These are phyloP conservation scores for Canavalia gladiata DNA, from an alignment of 306 rosid genomes.

Conservation along the genomic window DNA sequence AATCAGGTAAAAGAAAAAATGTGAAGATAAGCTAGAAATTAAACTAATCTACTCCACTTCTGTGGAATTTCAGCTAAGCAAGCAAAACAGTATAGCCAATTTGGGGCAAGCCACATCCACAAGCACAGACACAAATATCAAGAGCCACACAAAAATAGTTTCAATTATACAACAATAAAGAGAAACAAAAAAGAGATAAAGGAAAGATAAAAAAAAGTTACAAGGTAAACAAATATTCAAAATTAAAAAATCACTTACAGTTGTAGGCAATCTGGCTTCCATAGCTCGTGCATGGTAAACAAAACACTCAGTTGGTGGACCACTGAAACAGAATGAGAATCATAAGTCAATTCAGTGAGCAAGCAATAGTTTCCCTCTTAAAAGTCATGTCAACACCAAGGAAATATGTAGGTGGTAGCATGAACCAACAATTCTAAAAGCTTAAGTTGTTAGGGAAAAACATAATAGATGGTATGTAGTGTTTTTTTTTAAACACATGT, in stretches of 20 bases:
- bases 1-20: background rate
- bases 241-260: constrained; percentile 55
- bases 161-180: constrained; percentile 15
- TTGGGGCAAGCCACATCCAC: constrained; percentile 3
- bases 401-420: constrained; percentile 18
- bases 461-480: no score
- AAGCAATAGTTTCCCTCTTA: constrained; percentile 18
- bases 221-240: background rate
- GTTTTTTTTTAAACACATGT: no score
- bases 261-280: constrained; percentile 70
- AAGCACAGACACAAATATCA: constrained; percentile 16
- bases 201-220: constrained; percentile 15
- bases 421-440: background rate
- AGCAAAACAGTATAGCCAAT: constrained; percentile 28
- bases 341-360: constrained; percentile 44
- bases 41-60: background rate
- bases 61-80: background rate
- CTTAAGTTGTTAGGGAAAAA: background rate
- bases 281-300: constrained; percentile 87
- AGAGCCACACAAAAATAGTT: constrained; percentile 13
- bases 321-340: constrained; percentile 69
- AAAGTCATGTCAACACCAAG: constrained; percentile 37
- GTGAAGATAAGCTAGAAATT: background rate
- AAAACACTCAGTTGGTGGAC: constrained; percentile 97
- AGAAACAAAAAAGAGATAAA: constrained; percentile 10